Conservation (phyloP, 169 alveolate genomes). For the Theileria luwenshuni region DNA sequence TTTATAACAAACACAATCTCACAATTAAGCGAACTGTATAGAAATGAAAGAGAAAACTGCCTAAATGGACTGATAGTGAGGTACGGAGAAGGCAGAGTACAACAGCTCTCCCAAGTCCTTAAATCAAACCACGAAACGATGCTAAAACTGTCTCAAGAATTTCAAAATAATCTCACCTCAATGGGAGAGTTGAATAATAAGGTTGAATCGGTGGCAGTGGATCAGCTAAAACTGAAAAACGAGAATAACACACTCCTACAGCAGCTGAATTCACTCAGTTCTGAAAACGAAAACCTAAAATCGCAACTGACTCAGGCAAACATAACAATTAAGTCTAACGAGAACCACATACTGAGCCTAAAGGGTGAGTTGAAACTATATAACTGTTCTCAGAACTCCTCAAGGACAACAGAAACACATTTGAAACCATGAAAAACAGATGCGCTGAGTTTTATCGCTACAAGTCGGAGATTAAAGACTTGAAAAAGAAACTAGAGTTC, state of each 20-base stretch:
- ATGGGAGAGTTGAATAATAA: constrained; percentile 49
- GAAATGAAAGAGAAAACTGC: constrained; percentile 49
- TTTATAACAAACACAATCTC: constrained; percentile 8
- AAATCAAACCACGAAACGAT: constrained; percentile 61
- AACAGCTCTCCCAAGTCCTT: constrained; percentile 57
- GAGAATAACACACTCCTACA: constrained; percentile 31
- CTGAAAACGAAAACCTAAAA: constrained; percentile 46
- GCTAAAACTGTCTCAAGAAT: constrained; percentile 21
- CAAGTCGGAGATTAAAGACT: constrained; percentile 37
- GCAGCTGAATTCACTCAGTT: constrained; percentile 29
- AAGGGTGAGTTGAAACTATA: constrained; percentile 25
- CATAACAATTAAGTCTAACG: constrained; percentile 48
- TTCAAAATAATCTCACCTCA: constrained; percentile 37
- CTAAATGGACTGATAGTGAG: constrained; percentile 37
- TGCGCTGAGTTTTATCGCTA: constrained; percentile 28
- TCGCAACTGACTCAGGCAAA: constrained; percentile 53
- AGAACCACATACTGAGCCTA: constrained; percentile 28
- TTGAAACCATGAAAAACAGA: constrained; percentile 48
- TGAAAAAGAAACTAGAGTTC: constrained; percentile 27
- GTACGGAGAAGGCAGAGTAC: constrained; percentile 69
- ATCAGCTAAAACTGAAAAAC: constrained; percentile 32
- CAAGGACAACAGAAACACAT: constrained; percentile 51
- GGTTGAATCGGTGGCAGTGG: constrained; percentile 45
- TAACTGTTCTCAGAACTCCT: constrained; percentile 35
- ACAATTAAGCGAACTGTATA: constrained; percentile 39